Conservation (phyloP, 768 basidiomycete genomes). For the Ramaria sp. region DNA sequence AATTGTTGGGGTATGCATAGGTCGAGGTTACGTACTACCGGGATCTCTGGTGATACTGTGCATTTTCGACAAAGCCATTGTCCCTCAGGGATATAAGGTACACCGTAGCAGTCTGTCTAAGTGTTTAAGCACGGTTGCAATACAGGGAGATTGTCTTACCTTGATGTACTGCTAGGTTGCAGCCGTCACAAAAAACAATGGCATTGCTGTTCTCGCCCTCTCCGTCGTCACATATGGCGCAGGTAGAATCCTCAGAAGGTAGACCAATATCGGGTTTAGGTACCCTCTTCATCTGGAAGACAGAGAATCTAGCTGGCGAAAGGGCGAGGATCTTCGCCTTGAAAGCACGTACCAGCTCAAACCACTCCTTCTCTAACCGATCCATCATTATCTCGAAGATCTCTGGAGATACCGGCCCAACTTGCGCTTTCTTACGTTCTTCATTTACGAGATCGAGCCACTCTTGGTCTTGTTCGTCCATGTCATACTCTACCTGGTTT, state of each 20-base stretch:
- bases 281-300: conserved; percentile 74
- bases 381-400: conserved; percentile 96
- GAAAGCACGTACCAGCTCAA: conserved; percentile 61
- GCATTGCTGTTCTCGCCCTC: conserved; percentile 99
- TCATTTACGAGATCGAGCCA: conserved; percentile 84
- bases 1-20: background rate
- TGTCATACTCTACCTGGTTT: conserved; percentile 95
- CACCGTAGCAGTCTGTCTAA: conserved; percentile 85
- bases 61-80: conserved; percentile 99
- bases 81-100: conserved; percentile 98
- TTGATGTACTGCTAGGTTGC: conserved; percentile 99
- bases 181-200: conserved; percentile 98
- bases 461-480: conserved; percentile 98
- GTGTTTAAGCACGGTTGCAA: background rate
- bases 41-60: conserved; percentile 92
- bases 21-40: conserved; percentile 56
- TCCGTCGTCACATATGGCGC: conserved; percentile 95
- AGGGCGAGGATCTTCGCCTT: background rate
- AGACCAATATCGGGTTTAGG: conserved; percentile 81
- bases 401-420: conserved; percentile 68
- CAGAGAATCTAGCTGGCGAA: background rate
- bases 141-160: conserved; percentile 35
- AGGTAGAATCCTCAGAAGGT: conserved; percentile 92
- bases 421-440: conserved; percentile 68
- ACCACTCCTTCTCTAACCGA: conserved; percentile 97